These are phyloP conservation scores for Xylaria sp. DNA, from an alignment of 2,329 filamentous ascomycete species.

Conservation along the genomic window DNA sequence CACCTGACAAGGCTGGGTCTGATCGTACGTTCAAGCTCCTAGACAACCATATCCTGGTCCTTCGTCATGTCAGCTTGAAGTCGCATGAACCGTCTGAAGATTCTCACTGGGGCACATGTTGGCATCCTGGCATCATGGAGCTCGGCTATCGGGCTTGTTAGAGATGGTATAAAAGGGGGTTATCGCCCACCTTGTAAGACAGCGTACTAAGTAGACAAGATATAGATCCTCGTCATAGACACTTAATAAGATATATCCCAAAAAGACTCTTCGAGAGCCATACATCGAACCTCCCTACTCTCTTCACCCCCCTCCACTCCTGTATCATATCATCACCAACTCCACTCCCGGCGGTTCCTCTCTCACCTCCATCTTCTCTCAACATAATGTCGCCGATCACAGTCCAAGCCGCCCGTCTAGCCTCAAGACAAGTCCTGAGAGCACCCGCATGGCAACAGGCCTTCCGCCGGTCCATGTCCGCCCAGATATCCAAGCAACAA, in stretches of 20 bases:
- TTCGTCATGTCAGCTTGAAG: slow-evolving; percentile 16
- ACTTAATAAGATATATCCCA: slow-evolving; percentile 7
- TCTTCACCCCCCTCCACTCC: slow-evolving; percentile 27
- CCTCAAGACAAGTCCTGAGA: slow-evolving; percentile 27
- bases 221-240: slow-evolving; percentile 23
- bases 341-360: slow-evolving; percentile 26
- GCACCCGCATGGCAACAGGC: slow-evolving; percentile 24
- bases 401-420: slow-evolving; percentile 32
- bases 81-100: neutral
- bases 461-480: slow-evolving; percentile 25
- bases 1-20: slow-evolving; percentile 31
- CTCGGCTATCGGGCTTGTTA: neutral
- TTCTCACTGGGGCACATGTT: slow-evolving; percentile 1
- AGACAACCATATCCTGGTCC: slow-evolving; percentile 23
- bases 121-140: neutral
- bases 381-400: slow-evolving; percentile 32
- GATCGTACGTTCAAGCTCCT: slow-evolving; percentile 31
- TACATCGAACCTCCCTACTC: slow-evolving; percentile 13
- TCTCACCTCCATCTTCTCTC: slow-evolving; percentile 25
- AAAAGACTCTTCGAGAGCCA: slow-evolving; percentile 18
- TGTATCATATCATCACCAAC: slow-evolving; percentile 28
- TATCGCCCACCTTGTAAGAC: neutral
- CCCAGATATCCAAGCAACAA: neutral
- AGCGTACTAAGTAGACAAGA: neutral
- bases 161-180: slow-evolving; percentile 23